Base-by-base conservation (phyloP, 352 stramenopile species). In the Albugo candida region DNA sequence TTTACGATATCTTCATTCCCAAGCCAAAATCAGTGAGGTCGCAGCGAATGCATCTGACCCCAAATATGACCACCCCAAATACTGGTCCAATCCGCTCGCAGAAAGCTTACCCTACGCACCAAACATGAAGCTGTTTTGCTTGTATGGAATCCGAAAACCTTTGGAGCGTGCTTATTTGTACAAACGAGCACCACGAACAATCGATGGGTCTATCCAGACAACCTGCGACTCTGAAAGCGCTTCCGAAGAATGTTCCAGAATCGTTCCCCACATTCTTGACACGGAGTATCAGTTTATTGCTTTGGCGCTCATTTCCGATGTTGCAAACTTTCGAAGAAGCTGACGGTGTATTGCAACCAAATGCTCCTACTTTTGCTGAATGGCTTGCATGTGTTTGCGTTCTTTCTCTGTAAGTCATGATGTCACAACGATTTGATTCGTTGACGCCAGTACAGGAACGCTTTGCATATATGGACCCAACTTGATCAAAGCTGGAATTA, bases 81-180 rank as follows among this genome's bases (percentile, higher is more conserved):
- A 83, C 60, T 94, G 81, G 81, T 75, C 83, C 19, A 95, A 97
- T 60, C 76, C 84, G 36, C 62, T 95, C 5, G 63, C 70, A 45
- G 75, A 81, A 14, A 61, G 76, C 31, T 63, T 97, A 12, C 92
- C 92, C 5, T 57, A 78, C 24, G 92, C 92, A 14, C 86, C 92
- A 2, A 89, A 77, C 31, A 67, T 97, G 54, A 95, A 94, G 48
- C 65, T 97, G 14, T 96, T 95, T 52, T 97, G 92, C 41, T 60
- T 97, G 10, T 97, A 97, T 64, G 92, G 92, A 41, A 67, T 93
- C 13, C 84, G 86, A 45, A 74, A 95, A 12, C 72, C 81, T 17
- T 93, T 91, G 5, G 80, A 92, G 51, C 75, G 80, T 35, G 71
- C 69, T 48, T 93, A 93, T 55, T 61, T 76, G 24, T 91, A 89